Evolutionary conservation across 75 land plant species (phyloP).

Genomic region (Pinus tabuliformis): DNA sequence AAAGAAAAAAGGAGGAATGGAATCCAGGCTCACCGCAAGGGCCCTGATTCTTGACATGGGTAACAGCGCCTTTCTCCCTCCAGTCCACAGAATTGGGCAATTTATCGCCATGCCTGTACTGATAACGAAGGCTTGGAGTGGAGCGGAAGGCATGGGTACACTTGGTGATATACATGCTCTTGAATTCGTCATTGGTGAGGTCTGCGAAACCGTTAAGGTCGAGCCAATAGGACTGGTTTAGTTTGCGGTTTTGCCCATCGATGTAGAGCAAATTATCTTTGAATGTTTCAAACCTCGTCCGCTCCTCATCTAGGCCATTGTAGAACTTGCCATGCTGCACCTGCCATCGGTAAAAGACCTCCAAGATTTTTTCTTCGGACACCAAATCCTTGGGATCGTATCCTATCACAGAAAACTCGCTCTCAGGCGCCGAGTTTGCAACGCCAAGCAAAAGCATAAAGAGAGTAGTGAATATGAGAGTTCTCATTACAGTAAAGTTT

Average conservation of each 20-base stretch:
- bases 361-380: background rate
- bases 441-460: background rate
- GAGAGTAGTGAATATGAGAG: background rate
- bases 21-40: constrained; percentile 47
- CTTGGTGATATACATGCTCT: constrained; percentile 14
- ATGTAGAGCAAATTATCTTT: constrained; percentile 50
- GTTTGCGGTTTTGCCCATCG: constrained; percentile 40
- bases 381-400: background rate
- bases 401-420: background rate
- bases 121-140: constrained; percentile 13
- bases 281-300: constrained; percentile 47
- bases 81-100: constrained; percentile 67
- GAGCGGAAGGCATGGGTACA: constrained; percentile 23
- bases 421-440: background rate
- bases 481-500: background rate
- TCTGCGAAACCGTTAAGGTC: constrained; percentile 78
- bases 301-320: constrained; percentile 42
- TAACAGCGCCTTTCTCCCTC: constrained; percentile 70
- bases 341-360: constrained; percentile 46
- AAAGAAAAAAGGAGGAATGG: background rate
- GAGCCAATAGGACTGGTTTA: constrained; percentile 36
- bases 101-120: constrained; percentile 17
- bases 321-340: constrained; percentile 34
- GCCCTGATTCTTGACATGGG: constrained; percentile 72
- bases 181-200: constrained; percentile 73